Evolutionary conservation across 257 asterid species (phyloP).

Genomic region (Henckelia pumila): DNA sequence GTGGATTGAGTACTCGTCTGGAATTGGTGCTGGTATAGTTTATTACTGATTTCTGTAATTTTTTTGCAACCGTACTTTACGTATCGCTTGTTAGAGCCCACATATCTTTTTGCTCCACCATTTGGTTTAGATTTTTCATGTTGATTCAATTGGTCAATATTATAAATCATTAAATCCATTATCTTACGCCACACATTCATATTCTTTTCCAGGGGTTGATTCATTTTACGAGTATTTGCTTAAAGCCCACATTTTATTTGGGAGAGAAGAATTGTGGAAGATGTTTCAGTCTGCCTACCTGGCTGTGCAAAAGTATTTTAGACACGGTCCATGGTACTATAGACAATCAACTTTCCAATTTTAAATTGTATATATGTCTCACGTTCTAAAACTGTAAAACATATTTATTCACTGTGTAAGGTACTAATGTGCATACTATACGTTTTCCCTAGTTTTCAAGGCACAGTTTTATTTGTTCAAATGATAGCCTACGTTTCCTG

Average conservation of each 20-base stretch:
- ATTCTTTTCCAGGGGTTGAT: constrained; percentile 71
- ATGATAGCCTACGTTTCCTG: constrained; percentile 9
- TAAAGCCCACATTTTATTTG: constrained; percentile 91
- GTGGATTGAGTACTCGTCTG: constrained; percentile 92
- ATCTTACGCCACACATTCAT: constrained; percentile 20
- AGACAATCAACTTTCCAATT: constrained; percentile 18
- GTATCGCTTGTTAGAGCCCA: not conserved
- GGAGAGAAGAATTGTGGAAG: constrained; percentile 91
- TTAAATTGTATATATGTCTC: not conserved
- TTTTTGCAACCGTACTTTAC: not conserved
- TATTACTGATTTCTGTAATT: constrained; percentile 17
- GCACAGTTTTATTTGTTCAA: not conserved
- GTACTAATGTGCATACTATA: not conserved
- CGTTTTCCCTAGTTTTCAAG: constrained; percentile 1
- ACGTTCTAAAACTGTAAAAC: constrained; percentile 1
- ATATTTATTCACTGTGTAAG: constrained; percentile 22
- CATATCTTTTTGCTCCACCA: constrained; percentile 14
- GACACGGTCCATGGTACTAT: constrained; percentile 88
- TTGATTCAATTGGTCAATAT: constrained; percentile 15
- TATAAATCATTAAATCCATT: too few relatives aligned
- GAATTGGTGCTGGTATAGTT: constrained; percentile 92
- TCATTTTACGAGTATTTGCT: constrained; percentile 90
- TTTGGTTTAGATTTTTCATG: constrained; percentile 9
- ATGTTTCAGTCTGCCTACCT: constrained; percentile 92
- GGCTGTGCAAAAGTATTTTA: constrained; percentile 83